Percentiles rank a stretch among this genome's conserved stretches.
Evolutionary conservation across 2,329 filamentous ascomycete species (phyloP).

Genomic region (Zasmidium angulare): DNA sequence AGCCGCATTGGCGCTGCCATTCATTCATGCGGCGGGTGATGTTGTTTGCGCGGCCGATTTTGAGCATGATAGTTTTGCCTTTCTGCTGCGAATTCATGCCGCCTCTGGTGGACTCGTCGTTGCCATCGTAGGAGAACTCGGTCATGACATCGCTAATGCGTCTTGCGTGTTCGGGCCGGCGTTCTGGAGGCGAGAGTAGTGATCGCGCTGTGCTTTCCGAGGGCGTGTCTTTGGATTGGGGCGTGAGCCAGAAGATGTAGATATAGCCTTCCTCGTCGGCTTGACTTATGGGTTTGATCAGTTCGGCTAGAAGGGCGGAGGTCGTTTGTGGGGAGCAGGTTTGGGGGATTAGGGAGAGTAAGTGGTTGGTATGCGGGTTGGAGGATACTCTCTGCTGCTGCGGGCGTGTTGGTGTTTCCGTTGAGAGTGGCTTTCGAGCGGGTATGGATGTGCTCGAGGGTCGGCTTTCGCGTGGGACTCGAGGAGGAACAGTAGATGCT

Average conservation of each 20-base stretch:
- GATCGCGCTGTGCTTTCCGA: constrained; percentile 44
- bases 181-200: constrained; percentile 28
- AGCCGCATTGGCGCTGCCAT: constrained; percentile 90
- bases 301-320: constrained; percentile 71
- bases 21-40: constrained; percentile 89
- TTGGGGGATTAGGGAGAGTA: constrained; percentile 69
- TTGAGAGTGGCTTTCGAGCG: constrained; percentile 9
- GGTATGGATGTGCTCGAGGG: constrained; percentile 7
- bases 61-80: constrained; percentile 62
- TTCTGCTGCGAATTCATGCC: constrained; percentile 16
- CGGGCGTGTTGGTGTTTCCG: constrained; percentile 5
- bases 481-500: constrained; percentile 16
- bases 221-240: constrained; percentile 56
- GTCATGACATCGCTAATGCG: constrained; percentile 36
- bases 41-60: constrained; percentile 71
- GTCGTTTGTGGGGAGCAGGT: constrained; percentile 66
- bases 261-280: constrained; percentile 86
- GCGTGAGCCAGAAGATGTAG: constrained; percentile 96
- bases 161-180: constrained; percentile 17
- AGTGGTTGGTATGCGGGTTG: constrained; percentile 32
- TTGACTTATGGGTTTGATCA: constrained; percentile 71
- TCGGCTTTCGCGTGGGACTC: constrained; percentile 2
- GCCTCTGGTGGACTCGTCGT: background rate
- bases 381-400: constrained; percentile 19
- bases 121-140: constrained; percentile 31